Conservation (phyloP, 441 rosid genomes). For the Adansonia rubrostipa region DNA sequence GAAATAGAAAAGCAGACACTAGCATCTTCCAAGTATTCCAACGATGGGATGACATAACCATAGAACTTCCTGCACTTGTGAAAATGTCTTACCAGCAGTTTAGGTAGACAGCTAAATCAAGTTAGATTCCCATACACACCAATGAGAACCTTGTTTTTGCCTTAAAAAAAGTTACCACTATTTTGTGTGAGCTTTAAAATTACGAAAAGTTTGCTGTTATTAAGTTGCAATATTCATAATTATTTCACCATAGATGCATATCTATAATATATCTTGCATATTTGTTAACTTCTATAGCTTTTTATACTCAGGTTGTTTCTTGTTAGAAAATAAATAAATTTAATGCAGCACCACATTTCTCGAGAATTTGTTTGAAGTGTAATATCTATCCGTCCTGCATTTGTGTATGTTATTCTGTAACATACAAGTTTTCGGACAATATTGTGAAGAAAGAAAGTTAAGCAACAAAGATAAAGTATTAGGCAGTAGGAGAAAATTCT, state of each 20-base stretch:
- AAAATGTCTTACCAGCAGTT: not conserved
- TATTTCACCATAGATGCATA: not conserved
- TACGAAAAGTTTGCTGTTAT: not conserved
- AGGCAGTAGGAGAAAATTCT: not conserved
- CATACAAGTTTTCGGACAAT: not conserved
- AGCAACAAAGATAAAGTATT: not conserved
- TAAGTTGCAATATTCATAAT: not conserved
- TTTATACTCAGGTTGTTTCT: slow-evolving; percentile 23
- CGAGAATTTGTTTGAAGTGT: slow-evolving; percentile 19
- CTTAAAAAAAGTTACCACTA: not conserved
- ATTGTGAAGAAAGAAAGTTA: not conserved
- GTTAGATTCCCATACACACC: not conserved
- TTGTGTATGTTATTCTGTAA: not conserved
- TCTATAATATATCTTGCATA: not conserved
- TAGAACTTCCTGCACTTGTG: not conserved
- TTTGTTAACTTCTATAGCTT: not conserved
- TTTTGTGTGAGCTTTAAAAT: not conserved
- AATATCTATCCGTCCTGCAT: not conserved
- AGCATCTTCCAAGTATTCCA: not conserved
- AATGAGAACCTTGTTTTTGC: not conserved
- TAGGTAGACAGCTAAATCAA: not conserved
- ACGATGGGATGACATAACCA: not conserved
- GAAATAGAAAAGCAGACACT: not conserved
- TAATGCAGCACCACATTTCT: slow-evolving; percentile 16
- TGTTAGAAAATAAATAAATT: slow-evolving; percentile 20